Conservation (phyloP, 2,329 filamentous ascomycete species). For the Aspergillus sp. region DNA sequence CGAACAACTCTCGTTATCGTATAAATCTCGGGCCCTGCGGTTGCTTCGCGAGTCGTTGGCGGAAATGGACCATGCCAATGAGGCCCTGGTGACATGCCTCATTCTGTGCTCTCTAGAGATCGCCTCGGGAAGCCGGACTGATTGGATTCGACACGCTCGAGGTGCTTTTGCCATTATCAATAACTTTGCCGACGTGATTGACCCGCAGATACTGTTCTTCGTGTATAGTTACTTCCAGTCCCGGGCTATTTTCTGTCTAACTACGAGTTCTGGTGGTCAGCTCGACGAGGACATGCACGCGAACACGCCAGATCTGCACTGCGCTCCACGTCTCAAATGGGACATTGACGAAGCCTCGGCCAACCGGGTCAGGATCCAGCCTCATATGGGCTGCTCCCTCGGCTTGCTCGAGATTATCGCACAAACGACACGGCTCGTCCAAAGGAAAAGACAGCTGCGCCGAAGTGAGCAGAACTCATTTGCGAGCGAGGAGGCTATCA, state of each 20-base stretch:
- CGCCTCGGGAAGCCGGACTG: neutral
- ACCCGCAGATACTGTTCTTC: neutral
- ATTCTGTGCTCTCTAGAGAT: neutral
- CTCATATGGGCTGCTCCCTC: neutral
- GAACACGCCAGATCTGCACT: neutral
- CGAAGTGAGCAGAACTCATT: neutral
- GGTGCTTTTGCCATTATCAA: neutral
- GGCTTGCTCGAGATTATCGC: neutral
- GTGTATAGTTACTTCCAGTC: neutral
- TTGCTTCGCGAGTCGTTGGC: neutral
- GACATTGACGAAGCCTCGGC: neutral
- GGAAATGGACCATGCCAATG: neutral
- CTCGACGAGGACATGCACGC: neutral
- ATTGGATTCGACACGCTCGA: neutral
- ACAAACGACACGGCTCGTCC: neutral
- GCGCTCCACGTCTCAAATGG: neutral
- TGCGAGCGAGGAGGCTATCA: neutral
- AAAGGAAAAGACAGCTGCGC: neutral
- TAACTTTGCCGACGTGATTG: neutral
- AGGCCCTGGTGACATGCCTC: neutral
- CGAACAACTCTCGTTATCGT: neutral
- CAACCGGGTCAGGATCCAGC: neutral
- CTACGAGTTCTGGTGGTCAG: neutral
- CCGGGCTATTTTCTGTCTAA: neutral
- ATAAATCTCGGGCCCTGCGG: neutral